A percentile compares a stretch with the other conserved stretches of the same genome.
phyloP scores from a whole-genome alignment of 768 basidiomycete genomes.

The Auriscalpium orientale region DNA sequence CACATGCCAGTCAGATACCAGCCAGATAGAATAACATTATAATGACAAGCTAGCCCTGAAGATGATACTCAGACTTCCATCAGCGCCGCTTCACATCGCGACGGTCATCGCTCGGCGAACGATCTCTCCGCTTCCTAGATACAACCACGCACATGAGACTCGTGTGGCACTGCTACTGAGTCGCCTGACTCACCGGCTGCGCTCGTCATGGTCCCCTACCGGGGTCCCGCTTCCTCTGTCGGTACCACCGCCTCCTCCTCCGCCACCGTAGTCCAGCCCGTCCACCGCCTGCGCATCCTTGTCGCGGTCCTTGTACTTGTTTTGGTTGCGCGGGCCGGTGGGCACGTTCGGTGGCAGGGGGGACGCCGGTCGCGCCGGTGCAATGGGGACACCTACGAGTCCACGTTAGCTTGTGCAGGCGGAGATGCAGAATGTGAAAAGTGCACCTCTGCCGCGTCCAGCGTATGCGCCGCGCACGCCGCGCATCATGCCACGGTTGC shows the following conservation, averaged over 20 bases:
- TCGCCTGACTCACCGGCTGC: slow-evolving; percentile 9
- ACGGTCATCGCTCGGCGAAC: slow-evolving; percentile 15
- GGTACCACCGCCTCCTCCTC: slow-evolving; percentile 18
- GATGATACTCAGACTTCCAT: not conserved
- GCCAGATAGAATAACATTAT: not conserved
- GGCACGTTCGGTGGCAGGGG: slow-evolving; percentile 83
- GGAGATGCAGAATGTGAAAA: not conserved
- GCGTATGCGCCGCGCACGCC: slow-evolving; percentile 34
- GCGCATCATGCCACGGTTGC: slow-evolving; percentile 35
- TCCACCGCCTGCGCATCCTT: slow-evolving; percentile 80
- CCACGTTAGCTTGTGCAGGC: not conserved
- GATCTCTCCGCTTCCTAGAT: slow-evolving; percentile 14
- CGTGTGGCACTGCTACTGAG: not conserved
- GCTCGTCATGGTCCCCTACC: slow-evolving; percentile 6
- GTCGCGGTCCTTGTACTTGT: slow-evolving; percentile 86
- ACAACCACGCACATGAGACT: not conserved
- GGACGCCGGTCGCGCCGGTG: slow-evolving; percentile 69
- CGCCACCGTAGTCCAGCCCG: slow-evolving; percentile 80
- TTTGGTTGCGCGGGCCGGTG: slow-evolving; percentile 81
- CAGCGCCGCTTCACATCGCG: slow-evolving; percentile 15
- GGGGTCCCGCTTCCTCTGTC: slow-evolving; percentile 19
- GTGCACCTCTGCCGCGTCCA: slow-evolving; percentile 33
- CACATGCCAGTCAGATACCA: not conserved
- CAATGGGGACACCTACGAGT: slow-evolving; percentile 28
- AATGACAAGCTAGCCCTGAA: not conserved